phyloP scores from a whole-genome alignment of 1,284 basidiomycete species.

The Anthracocystis walkeri region DNA sequence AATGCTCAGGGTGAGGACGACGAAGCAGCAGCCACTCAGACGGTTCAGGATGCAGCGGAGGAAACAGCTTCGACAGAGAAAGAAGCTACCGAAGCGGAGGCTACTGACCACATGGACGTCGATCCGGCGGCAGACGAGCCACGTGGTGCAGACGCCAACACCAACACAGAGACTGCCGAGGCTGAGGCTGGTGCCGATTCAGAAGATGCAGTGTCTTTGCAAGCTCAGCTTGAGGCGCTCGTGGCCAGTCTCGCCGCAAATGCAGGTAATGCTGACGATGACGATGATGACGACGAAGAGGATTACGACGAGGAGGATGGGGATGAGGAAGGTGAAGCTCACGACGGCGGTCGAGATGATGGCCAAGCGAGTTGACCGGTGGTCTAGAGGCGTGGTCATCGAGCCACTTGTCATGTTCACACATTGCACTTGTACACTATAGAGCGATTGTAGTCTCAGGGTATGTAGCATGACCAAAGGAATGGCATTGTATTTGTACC shows the following conservation, averaged over 20 bases:
- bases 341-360: not conserved
- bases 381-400: not conserved
- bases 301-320: slow-evolving; percentile 11
- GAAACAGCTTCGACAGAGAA: not conserved
- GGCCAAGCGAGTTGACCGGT: not conserved
- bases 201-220: slow-evolving; percentile 40
- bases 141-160: not conserved
- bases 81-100: slow-evolving; percentile 1
- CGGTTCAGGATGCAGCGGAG: not conserved
- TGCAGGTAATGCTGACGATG: slow-evolving; percentile 35
- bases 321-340: slow-evolving; percentile 9
- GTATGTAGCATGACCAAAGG: slow-evolving; percentile 21
- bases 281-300: slow-evolving; percentile 34
- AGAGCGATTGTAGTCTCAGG: not conserved
- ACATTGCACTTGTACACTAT: slow-evolving; percentile 7
- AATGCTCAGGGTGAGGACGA: slow-evolving; percentile 12
- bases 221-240: slow-evolving; percentile 57
- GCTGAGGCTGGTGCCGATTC: not conserved
- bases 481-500: slow-evolving; percentile 36
- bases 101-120: slow-evolving; percentile 24
- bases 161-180: not conserved
- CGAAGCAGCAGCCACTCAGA: slow-evolving; percentile 2
- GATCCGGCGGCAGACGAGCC: slow-evolving; percentile 15
- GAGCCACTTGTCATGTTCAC: not conserved
- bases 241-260: slow-evolving; percentile 56